Evolutionary conservation across 139 green algal genomes (phyloP), one percentile per base, ranked within the genome.

Genomic region (Chlorella sp.): DNA sequence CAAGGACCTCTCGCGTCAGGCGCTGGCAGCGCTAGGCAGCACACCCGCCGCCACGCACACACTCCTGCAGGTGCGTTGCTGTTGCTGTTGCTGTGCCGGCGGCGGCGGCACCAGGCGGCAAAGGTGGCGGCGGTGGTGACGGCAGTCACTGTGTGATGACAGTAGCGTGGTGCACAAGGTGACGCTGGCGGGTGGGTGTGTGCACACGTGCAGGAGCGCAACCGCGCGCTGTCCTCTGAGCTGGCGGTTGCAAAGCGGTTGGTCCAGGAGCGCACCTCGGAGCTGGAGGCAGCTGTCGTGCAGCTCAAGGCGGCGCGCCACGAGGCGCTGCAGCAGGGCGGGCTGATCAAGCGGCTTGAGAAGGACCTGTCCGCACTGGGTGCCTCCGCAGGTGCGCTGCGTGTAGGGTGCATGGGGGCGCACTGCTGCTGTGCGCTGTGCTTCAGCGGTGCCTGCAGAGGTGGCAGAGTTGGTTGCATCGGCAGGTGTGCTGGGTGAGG

Each of bases 141-240:
- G n/a, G n/a, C n/a, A n/a, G n/a, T n/a, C n/a, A n/a, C n/a, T n/a
- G n/a, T n/a, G n/a, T n/a, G n/a, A n/a, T n/a, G n/a, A n/a, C n/a
- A n/a, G n/a, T n/a, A n/a, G n/a, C n/a, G n/a, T n/a, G n/a, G n/a
- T n/a, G n/a, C n/a, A n/a, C n/a, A n/a, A n/a, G n/a, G n/a, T 55
- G 42, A 17, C 17, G 42, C 42, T 26, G 10, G 42, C 17, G 42
- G 10, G 42, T 55, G 42, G 10, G 24, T 64, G 55, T 64, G 55
- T 64, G 61, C n/a, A 5, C 27, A 30, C 29, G 31, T 22, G 62
- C 74, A 88, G 83, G 83, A 83, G 64, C 79, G 83, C 22, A 81
- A 79, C 69, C 76, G 77, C 63, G 78, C 77, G 77, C 74, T 88
- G 35, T 70, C 80, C 0, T 72, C 77, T 26, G 83, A 88, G n/a